Evolutionary conservation across 805 yeast genomes (phyloP).

Genomic region (Komagataella pastoris): DNA sequence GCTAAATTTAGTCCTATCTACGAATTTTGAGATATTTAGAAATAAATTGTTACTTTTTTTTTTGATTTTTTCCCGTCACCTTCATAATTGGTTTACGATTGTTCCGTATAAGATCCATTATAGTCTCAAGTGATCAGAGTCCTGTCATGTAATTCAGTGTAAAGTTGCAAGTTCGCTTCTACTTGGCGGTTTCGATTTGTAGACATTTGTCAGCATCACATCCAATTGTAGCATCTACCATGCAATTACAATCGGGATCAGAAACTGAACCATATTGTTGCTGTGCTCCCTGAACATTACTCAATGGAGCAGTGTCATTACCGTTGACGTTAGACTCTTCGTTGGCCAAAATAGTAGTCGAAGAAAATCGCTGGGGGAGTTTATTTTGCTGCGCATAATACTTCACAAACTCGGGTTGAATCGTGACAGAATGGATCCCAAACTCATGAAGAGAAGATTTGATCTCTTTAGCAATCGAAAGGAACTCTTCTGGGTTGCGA

Average conservation of each 20-base stretch:
- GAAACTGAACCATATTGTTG: constrained; percentile 12
- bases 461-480: constrained; percentile 60
- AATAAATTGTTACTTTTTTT: background rate
- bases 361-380: constrained; percentile 16
- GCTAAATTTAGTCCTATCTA: background rate
- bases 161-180: background rate
- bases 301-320: constrained; percentile 6
- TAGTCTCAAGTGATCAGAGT: too few species aligned
- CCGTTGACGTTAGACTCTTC: constrained; percentile 13
- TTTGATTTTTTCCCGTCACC: background rate
- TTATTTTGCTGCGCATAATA: constrained; percentile 16
- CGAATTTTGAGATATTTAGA: background rate
- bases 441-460: constrained; percentile 67
- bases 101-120: background rate
- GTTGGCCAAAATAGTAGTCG: constrained; percentile 6
- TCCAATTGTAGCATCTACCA: constrained; percentile 37
- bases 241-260: constrained; percentile 22
- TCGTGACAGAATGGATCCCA: constrained; percentile 88
- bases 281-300: constrained; percentile 5
- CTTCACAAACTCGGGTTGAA: constrained; percentile 79
- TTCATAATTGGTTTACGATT: background rate
- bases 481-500: constrained; percentile 50
- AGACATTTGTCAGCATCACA: constrained; percentile 35
- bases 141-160: background rate
- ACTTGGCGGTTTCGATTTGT: background rate